Conservation (phyloP, 768 basidiomycete species). For the Calocybe gangraenosa region DNA sequence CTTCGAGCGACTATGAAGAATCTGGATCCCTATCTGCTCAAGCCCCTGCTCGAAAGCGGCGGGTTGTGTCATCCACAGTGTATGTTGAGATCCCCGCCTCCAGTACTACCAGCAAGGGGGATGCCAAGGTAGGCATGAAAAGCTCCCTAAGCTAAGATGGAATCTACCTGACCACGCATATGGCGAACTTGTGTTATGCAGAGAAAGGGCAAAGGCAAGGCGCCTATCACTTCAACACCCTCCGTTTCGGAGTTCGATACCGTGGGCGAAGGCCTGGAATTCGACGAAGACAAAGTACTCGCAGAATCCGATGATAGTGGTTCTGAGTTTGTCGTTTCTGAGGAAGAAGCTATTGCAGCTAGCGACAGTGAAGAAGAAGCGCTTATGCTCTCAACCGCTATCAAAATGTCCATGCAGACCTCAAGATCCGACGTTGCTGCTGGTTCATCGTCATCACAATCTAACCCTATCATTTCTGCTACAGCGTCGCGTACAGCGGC, state of each 20-base stretch:
- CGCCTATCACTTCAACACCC: slow-evolving; percentile 22
- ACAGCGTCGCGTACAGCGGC: slow-evolving; percentile 46
- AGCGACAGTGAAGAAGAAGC: slow-evolving; percentile 37
- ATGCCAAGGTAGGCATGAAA: slow-evolving; percentile 19
- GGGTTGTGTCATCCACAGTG: slow-evolving; percentile 27
- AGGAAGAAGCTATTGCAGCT: slow-evolving; percentile 28
- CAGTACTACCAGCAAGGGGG: slow-evolving; percentile 17
- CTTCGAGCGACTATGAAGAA: slow-evolving; percentile 19
- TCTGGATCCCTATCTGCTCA: slow-evolving; percentile 23
- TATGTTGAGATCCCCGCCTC: slow-evolving; percentile 29
- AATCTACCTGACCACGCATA: too few species aligned
- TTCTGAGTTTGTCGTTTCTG: slow-evolving; percentile 55
- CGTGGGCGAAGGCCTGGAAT: slow-evolving; percentile 20
- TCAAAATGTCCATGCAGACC: slow-evolving; percentile 46
- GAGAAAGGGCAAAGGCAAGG: slow-evolving; percentile 34
- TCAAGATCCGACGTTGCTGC: slow-evolving; percentile 27
- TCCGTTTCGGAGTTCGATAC: slow-evolving; percentile 29
- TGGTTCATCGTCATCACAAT: slow-evolving; percentile 31
- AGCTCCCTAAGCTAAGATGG: neutral
- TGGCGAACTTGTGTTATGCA: too few species aligned
- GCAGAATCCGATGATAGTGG: slow-evolving; percentile 54
- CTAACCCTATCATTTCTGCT: slow-evolving; percentile 32
- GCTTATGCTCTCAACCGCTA: slow-evolving; percentile 54
- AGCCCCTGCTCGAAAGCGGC: slow-evolving; percentile 27
- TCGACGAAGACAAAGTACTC: slow-evolving; percentile 31